Base-by-base conservation (phyloP, 306 rosid species). In the Fagus sylvatica region DNA sequence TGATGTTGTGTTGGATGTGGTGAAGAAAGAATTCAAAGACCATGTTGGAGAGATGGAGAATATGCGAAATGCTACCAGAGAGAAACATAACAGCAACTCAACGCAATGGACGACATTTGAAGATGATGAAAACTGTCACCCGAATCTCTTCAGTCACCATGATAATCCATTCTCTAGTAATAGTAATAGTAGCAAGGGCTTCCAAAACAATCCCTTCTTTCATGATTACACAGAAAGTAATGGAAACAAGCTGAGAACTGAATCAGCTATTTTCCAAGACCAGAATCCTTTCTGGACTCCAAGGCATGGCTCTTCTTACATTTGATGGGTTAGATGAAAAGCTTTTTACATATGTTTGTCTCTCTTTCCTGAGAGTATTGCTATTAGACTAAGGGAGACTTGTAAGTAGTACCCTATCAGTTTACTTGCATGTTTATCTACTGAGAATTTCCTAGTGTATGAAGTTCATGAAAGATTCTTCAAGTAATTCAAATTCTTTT, bases 21-120 rank as follows among this genome's bases (percentile, higher is more conserved):
- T 91, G 90, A 94, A 87, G 82, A 92, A 86, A 59, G 97, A 92
- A 57, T 94, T 91, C 88, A 94, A 91, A 78, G 89, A 81, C 53
- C 94, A 90, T 46, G 89, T 89, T 61, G 96, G 87, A 75, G 98
- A 91, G 78, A 89, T 87, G 90, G 98, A 95, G 60, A 88, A 80
- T 70, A 78, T 40, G 88, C 86, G 93, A 48, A 85, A 73, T 74
- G 84, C 85, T 68, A 81, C 85, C 0, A 88, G 78, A 72, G 96
- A 87, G 81, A 88, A 87, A 76, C 89, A 81, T 1, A 59, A 80
- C 73, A 59, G 81, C 73, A 86, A 85, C 86, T 89, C 94, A 28
- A 87, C 37, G 81, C 74, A 85, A 46, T 96, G 99, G 98, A 88
- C 90, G 3, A 84, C 93, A 34, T 93, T 85, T 78, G 96, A 87